Evolutionary conservation across 768 basidiomycete species (phyloP).

Genomic region (Lactifluus piperatus): DNA sequence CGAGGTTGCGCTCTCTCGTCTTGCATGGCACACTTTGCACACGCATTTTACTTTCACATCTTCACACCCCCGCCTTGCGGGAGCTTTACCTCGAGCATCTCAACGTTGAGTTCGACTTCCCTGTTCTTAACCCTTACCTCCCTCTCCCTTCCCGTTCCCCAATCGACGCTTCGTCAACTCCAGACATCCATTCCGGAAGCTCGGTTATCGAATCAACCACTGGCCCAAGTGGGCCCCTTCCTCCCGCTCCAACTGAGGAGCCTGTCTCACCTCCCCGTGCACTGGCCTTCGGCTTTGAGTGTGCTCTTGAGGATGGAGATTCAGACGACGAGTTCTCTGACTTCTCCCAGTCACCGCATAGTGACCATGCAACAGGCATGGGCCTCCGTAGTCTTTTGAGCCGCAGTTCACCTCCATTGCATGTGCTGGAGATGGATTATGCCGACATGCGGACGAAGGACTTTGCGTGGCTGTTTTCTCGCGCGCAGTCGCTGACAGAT

Average conservation of each 20-base stretch:
- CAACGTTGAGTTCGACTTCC: slow-evolving; percentile 47
- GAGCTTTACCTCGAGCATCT: slow-evolving; percentile 57
- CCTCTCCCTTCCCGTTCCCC: slow-evolving; percentile 22
- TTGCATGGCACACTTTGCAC: slow-evolving; percentile 53
- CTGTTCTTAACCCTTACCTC: slow-evolving; percentile 20
- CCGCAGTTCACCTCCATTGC: slow-evolving; percentile 54
- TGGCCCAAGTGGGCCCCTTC: not conserved
- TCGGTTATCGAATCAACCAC: not conserved
- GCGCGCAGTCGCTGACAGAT: slow-evolving; percentile 42
- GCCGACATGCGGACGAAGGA: slow-evolving; percentile 82
- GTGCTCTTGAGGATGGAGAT: slow-evolving; percentile 48
- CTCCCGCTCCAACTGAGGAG: not conserved
- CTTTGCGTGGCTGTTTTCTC: slow-evolving; percentile 58
- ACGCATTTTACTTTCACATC: slow-evolving; percentile 53
- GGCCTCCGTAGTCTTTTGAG: slow-evolving; percentile 57
- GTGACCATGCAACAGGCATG: slow-evolving; percentile 74
- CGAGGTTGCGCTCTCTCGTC: slow-evolving; percentile 47
- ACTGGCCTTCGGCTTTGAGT: slow-evolving; percentile 1
- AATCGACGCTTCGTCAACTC: not conserved
- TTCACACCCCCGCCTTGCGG: slow-evolving; percentile 51
- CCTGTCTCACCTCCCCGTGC: not conserved
- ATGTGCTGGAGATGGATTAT: slow-evolving; percentile 67
- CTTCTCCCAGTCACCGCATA: slow-evolving; percentile 69
- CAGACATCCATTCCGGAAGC: not conserved
- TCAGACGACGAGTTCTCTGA: slow-evolving; percentile 69